A percentile compares a stretch with the other conserved stretches of the same genome.
Evolutionary conservation across 768 basidiomycete genomes (phyloP).

Genomic region (Nidularia sp.): DNA sequence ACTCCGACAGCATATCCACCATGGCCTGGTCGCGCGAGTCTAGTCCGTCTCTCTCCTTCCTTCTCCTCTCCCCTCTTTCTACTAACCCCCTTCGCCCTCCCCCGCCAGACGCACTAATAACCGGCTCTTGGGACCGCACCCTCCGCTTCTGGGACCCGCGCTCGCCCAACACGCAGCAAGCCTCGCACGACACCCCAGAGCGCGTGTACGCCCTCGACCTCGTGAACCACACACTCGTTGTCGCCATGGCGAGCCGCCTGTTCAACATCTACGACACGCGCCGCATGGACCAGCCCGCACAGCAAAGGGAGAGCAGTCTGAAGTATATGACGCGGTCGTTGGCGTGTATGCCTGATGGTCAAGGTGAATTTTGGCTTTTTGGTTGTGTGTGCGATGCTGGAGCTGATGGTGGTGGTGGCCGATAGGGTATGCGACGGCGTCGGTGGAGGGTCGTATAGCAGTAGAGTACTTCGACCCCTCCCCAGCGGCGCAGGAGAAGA

Average conservation of each 20-base stretch:
- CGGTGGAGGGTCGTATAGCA: slow-evolving; percentile 93
- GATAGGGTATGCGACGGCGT: slow-evolving; percentile 86
- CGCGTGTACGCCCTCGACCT: slow-evolving; percentile 84
- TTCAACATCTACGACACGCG: slow-evolving; percentile 89
- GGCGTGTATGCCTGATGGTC: slow-evolving; percentile 89
- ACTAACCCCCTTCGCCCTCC: background rate
- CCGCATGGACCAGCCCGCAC: slow-evolving; percentile 69
- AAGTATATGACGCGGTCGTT: slow-evolving; percentile 93
- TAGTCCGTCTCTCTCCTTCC: slow-evolving; percentile 38
- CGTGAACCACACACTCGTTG: slow-evolving; percentile 75
- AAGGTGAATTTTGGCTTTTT: slow-evolving; percentile 50
- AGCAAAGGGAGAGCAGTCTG: slow-evolving; percentile 86
- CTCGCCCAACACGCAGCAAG: slow-evolving; percentile 49
- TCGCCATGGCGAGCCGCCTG: slow-evolving; percentile 88
- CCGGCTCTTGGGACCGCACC: slow-evolving; percentile 91
- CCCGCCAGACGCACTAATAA: slow-evolving; percentile 62
- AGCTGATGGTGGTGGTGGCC: background rate
- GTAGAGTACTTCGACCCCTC: slow-evolving; percentile 95
- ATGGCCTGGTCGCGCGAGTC: slow-evolving; percentile 66
- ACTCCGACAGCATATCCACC: slow-evolving; percentile 74
- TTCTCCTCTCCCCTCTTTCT: background rate
- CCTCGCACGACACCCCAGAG: slow-evolving; percentile 68
- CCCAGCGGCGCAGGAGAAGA: slow-evolving; percentile 68
- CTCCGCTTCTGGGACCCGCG: slow-evolving; percentile 87
- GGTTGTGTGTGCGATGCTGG: slow-evolving; percentile 1